A percentile compares a stretch with the other conserved stretches of the same genome.
Conservation (phyloP, 306 rosid genomes). For the Malus fusca region DNA sequence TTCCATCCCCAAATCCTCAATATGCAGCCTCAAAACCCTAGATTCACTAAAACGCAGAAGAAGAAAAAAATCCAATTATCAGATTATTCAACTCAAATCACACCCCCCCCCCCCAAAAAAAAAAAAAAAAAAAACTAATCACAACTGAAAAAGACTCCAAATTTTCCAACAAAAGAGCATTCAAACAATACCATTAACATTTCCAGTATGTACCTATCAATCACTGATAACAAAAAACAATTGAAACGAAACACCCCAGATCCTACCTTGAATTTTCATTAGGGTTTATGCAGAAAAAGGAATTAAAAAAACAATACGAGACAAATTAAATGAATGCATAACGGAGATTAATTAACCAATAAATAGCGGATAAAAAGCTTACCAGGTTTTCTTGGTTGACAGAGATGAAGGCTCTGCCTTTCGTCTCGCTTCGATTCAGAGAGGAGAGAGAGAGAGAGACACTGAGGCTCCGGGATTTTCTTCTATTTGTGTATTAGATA, state of each 20-base stretch:
- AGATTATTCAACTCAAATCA: neutral
- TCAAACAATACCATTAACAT: neutral
- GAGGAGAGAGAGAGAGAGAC: conserved; percentile 19
- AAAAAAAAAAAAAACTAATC: conserved; percentile 1
- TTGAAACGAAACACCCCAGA: conserved; percentile 2
- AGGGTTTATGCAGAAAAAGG: conserved; percentile 31
- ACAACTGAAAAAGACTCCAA: neutral
- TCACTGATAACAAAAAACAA: neutral
- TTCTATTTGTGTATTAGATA: neutral
- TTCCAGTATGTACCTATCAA: neutral
- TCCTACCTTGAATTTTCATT: conserved; percentile 18
- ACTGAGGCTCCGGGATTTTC: neutral
- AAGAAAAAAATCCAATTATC: neutral
- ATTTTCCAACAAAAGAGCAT: neutral
- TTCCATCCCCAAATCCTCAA: conserved; percentile 46
- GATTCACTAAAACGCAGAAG: conserved; percentile 25
- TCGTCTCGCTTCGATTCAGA: conserved; percentile 5
- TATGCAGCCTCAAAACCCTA: conserved; percentile 38
- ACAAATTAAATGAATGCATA: neutral
- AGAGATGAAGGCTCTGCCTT: conserved; percentile 15
- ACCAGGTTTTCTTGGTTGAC: conserved; percentile 32
- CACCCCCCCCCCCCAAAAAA: neutral
- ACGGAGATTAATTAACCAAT: neutral
- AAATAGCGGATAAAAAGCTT: conserved; percentile 21
- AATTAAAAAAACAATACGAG: neutral